phyloP scores from a whole-genome alignment of 1,284 basidiomycete genomes.

The Rhodotorula sp. region DNA sequence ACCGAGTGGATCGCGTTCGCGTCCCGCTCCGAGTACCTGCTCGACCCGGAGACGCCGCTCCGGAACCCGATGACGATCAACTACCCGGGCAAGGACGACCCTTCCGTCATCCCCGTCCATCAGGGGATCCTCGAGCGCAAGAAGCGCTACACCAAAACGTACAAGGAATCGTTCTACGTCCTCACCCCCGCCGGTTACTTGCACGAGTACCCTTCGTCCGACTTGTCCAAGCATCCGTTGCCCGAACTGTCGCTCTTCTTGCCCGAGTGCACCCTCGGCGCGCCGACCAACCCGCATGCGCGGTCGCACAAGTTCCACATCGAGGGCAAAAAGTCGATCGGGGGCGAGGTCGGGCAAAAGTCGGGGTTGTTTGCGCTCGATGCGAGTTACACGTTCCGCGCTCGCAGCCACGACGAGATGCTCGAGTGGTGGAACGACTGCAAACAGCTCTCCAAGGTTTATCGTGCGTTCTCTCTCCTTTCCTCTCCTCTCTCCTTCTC shows the following conservation, averaged over 20 bases:
- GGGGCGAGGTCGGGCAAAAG: conserved; percentile 41
- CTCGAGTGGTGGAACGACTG: conserved; percentile 99
- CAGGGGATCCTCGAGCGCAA: conserved; percentile 91
- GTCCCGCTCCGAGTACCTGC: conserved; percentile 87
- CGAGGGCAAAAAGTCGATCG: conserved; percentile 71
- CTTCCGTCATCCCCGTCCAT: conserved; percentile 82
- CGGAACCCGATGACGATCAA: conserved; percentile 61
- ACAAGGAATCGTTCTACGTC: conserved; percentile 82
- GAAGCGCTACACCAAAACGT: conserved; percentile 90
- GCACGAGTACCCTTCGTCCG: conserved; percentile 64
- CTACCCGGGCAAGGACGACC: conserved; percentile 93
- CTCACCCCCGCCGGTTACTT: conserved; percentile 94
- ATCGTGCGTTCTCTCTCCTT: conserved; percentile 49
- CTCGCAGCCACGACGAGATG: conserved; percentile 90
- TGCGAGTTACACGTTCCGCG: conserved; percentile 84
- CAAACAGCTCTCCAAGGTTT: conserved; percentile 91
- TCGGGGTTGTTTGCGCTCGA: conserved; percentile 53
- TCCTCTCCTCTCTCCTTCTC: conserved; percentile 1
- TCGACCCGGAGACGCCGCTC: conserved; percentile 94
- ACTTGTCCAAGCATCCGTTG: conserved; percentile 61
- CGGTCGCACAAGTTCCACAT: conserved; percentile 96
- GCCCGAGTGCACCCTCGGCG: conserved; percentile 92
- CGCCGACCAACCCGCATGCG: conserved; percentile 68
- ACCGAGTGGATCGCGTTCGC: conserved; percentile 97
- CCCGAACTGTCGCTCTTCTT: conserved; percentile 90